These are phyloP conservation scores for Boletus sp. DNA, from an alignment of 768 basidiomycete species.

Conservation along the genomic window DNA sequence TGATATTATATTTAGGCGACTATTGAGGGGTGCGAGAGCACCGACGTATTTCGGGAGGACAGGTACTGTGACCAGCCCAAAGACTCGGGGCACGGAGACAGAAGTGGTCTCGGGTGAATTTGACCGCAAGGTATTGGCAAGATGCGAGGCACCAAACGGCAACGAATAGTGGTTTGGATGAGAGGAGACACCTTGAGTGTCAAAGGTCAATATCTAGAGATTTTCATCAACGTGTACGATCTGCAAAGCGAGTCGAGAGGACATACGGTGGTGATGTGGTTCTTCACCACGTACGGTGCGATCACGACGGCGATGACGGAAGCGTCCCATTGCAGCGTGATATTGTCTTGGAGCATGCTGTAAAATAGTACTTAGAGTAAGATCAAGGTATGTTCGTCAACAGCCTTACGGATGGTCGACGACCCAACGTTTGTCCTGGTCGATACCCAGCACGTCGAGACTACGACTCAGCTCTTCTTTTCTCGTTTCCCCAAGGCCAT, in stretches of 20 bases:
- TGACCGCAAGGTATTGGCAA: conserved; percentile 35
- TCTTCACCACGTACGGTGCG: conserved; percentile 52
- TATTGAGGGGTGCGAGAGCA: conserved; percentile 47
- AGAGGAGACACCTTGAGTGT: conserved; percentile 68
- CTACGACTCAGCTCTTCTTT: conserved; percentile 59
- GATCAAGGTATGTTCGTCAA: not conserved
- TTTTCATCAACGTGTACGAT: not conserved
- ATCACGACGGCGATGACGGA: conserved; percentile 57
- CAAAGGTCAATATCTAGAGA: conserved; percentile 82
- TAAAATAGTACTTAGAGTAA: conserved; percentile 17
- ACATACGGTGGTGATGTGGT: conserved; percentile 64
- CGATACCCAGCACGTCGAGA: conserved; percentile 67
- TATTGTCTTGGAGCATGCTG: conserved; percentile 73
- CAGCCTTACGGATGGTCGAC: conserved; percentile 69
- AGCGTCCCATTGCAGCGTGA: conserved; percentile 64
- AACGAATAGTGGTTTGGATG: conserved; percentile 88
- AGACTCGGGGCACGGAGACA: conserved; percentile 43
- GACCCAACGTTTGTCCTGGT: conserved; percentile 50
- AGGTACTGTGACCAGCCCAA: conserved; percentile 59
- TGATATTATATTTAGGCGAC: conserved; percentile 44
- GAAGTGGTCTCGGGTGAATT: conserved; percentile 29
- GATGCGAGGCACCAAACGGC: conserved; percentile 49
- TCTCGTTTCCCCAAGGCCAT: conserved; percentile 66
- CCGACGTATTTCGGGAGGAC: conserved; percentile 60
- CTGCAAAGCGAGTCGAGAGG: not conserved